These are phyloP conservation scores for Eragrostis tef DNA, from an alignment of 202 grass and related monocot species.

Conservation along the genomic window DNA sequence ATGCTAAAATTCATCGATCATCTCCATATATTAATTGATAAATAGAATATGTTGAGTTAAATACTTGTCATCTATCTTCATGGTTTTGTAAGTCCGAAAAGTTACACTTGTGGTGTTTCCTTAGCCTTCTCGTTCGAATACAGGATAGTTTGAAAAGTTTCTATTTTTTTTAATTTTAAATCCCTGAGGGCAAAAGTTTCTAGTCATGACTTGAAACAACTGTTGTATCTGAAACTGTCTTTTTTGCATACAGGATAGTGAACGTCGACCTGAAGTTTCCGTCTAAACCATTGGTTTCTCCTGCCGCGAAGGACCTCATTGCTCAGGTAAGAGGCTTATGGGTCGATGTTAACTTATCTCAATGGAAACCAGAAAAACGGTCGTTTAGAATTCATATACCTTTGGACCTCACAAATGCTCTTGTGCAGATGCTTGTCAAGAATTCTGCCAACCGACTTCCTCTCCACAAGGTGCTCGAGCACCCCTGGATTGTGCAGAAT, in stretches of 20 bases:
- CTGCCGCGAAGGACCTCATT: slow-evolving; percentile 75
- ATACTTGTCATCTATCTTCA: too few species aligned
- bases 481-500: slow-evolving; percentile 92
- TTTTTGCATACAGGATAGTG: slow-evolving; percentile 66
- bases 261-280: slow-evolving; percentile 95
- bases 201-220: neutral
- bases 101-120: too few species aligned
- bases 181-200: too few species aligned
- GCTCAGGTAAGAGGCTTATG: slow-evolving; percentile 55
- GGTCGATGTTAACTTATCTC: neutral
- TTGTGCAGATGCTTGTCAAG: slow-evolving; percentile 88
- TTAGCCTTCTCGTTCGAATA: too few species aligned
- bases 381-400: neutral
- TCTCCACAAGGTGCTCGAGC: slow-evolving; percentile 70
- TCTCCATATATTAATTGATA: too few species aligned
- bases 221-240: slow-evolving; percentile 38
- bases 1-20: too few species aligned
- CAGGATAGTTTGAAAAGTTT: too few species aligned
- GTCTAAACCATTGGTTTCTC: slow-evolving; percentile 72
- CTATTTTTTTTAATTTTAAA: too few species aligned
- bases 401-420: neutral
- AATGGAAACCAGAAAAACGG: slow-evolving; percentile 4
- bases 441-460: slow-evolving; percentile 58
- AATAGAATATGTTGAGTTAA: too few species aligned
- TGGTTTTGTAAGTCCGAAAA: too few species aligned